Evolutionary conservation across 148 eudicot species (phyloP), one percentile per base, ranked within the genome.

Genomic region (Mesembryanthemum crystallinum): DNA sequence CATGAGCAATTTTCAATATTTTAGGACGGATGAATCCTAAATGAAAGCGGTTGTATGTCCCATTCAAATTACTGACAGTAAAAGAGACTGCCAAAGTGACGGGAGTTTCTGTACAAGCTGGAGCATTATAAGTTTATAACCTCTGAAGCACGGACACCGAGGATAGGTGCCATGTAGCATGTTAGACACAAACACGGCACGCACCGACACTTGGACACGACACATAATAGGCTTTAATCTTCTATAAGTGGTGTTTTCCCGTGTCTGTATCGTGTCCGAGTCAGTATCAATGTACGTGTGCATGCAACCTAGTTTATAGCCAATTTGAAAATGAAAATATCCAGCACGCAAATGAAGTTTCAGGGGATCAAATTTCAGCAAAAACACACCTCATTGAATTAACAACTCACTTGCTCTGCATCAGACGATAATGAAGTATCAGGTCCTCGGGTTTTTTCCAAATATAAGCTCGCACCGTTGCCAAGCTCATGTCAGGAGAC

Each of bases 361-460:
- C 27, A 57, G 35, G 47, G 45, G 57, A 47, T 4, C 25, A 60
- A 59, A 25, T 24, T 45, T 7, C 45, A 14, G 54, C 13, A 13
- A 37, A n/a, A 63, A 84, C 86, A 39, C 64, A 84, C 88, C 84
- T 83, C 55, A 43, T 11, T 20, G 47, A 59, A 58, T 55, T n/a
- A 37, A 58, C 75, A 25, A 59, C 71, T 94, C 90, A 92, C 85
- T 87, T 84, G 32, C 87, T 81, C 82, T 85, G 89, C 80, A 79
- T 73, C 55, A 85, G 79, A 73, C 96, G 86, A 78, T 94, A 94
- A 71, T 94, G 83, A 74, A 94, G 98, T 57, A 89, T 75, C 67
- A 94, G 84, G 76, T 94, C 98, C 42, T 94, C 98, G 25, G 95
- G 75, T 81, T 90, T 94, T 83, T 94, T 92, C 98, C 97, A 94